Evolutionary conservation across 352 stramenopile genomes (phyloP).

Genomic region (Lagenidium giganteum): DNA sequence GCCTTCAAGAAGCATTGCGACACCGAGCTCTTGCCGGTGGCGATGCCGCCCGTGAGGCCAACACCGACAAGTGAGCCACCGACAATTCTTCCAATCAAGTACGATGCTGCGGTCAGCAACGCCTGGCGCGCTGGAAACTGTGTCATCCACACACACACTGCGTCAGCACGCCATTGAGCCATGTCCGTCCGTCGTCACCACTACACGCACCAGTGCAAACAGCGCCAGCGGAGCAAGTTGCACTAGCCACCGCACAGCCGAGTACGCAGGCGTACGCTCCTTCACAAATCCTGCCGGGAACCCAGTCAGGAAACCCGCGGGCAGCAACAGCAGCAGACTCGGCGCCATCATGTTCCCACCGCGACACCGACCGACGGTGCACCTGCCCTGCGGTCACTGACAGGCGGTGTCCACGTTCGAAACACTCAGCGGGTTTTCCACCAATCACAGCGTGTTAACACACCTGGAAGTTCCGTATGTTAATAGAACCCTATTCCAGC

Average conservation of each 20-base stretch:
- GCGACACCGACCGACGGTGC: too few species aligned
- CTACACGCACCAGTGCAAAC: slow-evolving; percentile 33
- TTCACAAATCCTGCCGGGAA: slow-evolving; percentile 45
- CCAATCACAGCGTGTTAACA: slow-evolving; percentile 15
- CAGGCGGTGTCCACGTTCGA: too few species aligned
- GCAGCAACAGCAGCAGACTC: slow-evolving; percentile 28
- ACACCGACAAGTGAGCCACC: slow-evolving; percentile 64
- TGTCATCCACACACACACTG: slow-evolving; percentile 2
- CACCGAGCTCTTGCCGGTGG: slow-evolving; percentile 82
- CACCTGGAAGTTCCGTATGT: too few species aligned
- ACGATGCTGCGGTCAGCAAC: slow-evolving; percentile 15
- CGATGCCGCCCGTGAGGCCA: slow-evolving; percentile 79
- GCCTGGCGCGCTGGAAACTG: slow-evolving; percentile 37
- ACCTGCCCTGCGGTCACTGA: too few species aligned
- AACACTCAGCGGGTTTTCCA: slow-evolving; percentile 13
- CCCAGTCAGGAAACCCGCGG: slow-evolving; percentile 35
- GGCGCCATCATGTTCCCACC: too few species aligned
- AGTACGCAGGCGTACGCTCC: slow-evolving; percentile 35
- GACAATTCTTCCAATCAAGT: slow-evolving; percentile 34
- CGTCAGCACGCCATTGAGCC: not conserved
- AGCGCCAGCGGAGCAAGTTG: slow-evolving; percentile 29
- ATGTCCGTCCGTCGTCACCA: too few species aligned
- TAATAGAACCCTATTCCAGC: too few species aligned
- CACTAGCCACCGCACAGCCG: slow-evolving; percentile 37
- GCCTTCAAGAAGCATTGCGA: slow-evolving; percentile 47